These are phyloP conservation scores for Kappamyces sp. DNA, from an alignment of 192 early-diverging fungal genomes.

Conservation along the genomic window DNA sequence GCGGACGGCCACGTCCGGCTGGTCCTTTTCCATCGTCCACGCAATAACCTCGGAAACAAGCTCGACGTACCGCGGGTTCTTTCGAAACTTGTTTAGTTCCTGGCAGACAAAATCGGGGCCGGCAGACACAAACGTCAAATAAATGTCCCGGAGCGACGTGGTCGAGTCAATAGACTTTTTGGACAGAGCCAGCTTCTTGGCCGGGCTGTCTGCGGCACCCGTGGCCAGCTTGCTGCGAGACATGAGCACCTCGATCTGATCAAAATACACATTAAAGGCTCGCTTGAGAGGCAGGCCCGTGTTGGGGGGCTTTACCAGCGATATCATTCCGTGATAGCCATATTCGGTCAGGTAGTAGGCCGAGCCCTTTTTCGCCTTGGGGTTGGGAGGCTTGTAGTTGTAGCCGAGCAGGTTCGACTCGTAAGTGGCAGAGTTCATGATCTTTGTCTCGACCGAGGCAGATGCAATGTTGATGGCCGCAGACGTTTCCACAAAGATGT, in stretches of 20 bases:
- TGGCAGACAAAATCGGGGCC: conserved; percentile 31
- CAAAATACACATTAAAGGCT: conserved; percentile 25
- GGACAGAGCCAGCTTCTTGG: neutral
- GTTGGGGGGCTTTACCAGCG: conserved; percentile 14
- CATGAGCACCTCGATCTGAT: conserved; percentile 29
- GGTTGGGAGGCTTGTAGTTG: conserved; percentile 7
- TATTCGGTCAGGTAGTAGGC: conserved; percentile 19
- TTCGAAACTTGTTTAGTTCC: conserved; percentile 36
- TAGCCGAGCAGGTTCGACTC: conserved; percentile 36
- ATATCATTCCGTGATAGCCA: conserved; percentile 27
- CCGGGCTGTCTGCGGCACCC: neutral
- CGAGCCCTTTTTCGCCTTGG: neutral
- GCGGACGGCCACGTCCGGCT: conserved; percentile 22
- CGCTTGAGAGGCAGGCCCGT: conserved; percentile 16
- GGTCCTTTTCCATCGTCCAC: conserved; percentile 27
- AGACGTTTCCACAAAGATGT: conserved; percentile 22
- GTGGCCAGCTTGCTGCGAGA: conserved; percentile 5
- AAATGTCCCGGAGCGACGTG: conserved; percentile 33
- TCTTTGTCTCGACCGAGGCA: conserved; percentile 22
- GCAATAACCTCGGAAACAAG: conserved; percentile 21
- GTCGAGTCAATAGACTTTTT: conserved; percentile 17
- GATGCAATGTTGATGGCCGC: conserved; percentile 19
- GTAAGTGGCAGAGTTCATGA: conserved; percentile 32
- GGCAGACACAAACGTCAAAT: conserved; percentile 13
- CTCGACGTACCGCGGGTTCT: conserved; percentile 48